phyloP scores from a whole-genome alignment of 148 eudicot species.

The Chenopodium suecicum region DNA sequence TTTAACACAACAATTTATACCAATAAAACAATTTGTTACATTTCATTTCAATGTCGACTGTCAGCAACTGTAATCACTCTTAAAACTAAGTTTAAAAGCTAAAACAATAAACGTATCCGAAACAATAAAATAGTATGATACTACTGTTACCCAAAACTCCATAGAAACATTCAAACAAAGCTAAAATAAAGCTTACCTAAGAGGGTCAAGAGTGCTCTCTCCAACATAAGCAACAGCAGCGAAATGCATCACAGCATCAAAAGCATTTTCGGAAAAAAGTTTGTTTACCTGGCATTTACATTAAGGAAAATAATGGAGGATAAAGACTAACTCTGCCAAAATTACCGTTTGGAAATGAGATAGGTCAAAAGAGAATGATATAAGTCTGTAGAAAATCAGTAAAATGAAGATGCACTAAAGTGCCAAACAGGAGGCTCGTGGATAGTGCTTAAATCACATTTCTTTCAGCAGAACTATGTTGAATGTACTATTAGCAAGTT shows the following conservation, averaged over 20 bases:
- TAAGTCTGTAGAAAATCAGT: background rate
- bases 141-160: background rate
- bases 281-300: slow-evolving; percentile 51
- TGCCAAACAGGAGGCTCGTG: background rate
- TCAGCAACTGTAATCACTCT: background rate
- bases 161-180: background rate
- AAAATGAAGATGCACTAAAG: background rate
- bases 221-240: slow-evolving; percentile 99
- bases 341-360: background rate
- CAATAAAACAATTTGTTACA: background rate
- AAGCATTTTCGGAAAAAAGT: slow-evolving; percentile 84
- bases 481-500: background rate
- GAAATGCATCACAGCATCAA: slow-evolving; percentile 96
- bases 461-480: background rate
- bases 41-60: background rate
- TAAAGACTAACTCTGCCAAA: background rate
- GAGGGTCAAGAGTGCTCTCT: slow-evolving; percentile 92
- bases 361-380: background rate
- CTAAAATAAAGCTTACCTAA: slow-evolving; percentile 49
- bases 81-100: background rate
- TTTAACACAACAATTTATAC: background rate
- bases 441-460: background rate
- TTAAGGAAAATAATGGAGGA: slow-evolving; percentile 41
- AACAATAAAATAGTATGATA: background rate
- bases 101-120: background rate